A percentile compares a stretch with the other conserved stretches of the same genome.
These are phyloP conservation scores for Acephala macrosclerotiorum DNA, from an alignment of 2,329 filamentous ascomycete genomes.

Conservation along the genomic window DNA sequence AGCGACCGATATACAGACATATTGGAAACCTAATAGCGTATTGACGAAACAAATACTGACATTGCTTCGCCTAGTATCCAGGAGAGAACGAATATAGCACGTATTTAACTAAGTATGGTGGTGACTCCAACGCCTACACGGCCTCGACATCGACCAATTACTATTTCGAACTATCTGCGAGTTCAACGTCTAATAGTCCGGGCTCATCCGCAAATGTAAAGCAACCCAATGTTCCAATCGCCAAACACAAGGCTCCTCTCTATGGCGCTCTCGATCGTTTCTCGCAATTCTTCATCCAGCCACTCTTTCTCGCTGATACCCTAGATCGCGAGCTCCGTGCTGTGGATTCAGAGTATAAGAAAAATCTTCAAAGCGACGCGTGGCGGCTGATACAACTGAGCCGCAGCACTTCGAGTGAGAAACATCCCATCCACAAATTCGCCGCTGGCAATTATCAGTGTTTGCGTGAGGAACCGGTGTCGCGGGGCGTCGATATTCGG, in stretches of 20 bases:
- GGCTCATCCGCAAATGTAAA: no score
- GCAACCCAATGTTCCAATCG: no score
- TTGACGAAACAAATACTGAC: no score
- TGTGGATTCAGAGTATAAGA: slow-evolving; percentile 81
- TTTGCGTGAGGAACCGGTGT: slow-evolving; percentile 71
- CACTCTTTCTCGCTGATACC: slow-evolving; percentile 73
- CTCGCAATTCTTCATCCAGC: slow-evolving; percentile 76
- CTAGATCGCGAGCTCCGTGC: slow-evolving; percentile 74
- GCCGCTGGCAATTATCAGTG: slow-evolving; percentile 76
- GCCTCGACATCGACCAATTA: slow-evolving; percentile 96
- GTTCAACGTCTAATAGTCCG: no score
- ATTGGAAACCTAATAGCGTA: no score
- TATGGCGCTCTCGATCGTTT: slow-evolving; percentile 77
- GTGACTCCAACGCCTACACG: slow-evolving; percentile 93
- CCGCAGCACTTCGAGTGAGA: slow-evolving; percentile 71
- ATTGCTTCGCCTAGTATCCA: slow-evolving; percentile 67
- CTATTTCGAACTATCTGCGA: slow-evolving; percentile 73
- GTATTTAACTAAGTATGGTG: slow-evolving; percentile 88
- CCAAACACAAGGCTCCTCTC: slow-evolving; percentile 72
- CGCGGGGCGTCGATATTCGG: slow-evolving; percentile 70
- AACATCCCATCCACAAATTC: slow-evolving; percentile 75
- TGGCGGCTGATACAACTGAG: slow-evolving; percentile 75
- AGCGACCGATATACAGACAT: no score
- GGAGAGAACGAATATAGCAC: slow-evolving; percentile 94
- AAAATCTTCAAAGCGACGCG: slow-evolving; percentile 75